These are phyloP conservation scores for Zarea fungicola DNA, from an alignment of 2,329 filamentous ascomycete species.

Conservation along the genomic window DNA sequence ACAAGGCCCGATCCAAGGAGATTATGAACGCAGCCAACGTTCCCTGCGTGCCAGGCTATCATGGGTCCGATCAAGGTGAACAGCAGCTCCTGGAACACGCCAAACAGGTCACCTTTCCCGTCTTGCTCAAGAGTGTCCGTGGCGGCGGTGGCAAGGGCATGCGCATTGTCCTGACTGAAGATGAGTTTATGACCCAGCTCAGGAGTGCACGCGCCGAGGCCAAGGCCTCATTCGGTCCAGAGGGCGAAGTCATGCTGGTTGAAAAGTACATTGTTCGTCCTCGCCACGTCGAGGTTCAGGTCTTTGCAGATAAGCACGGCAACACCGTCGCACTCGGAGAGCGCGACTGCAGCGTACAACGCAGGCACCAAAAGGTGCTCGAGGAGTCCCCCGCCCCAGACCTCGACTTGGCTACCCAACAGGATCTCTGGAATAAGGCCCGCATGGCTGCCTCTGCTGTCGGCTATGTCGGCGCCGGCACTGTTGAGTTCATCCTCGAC, in stretches of 20 bases:
- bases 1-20: conserved; percentile 89
- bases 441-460: conserved; percentile 66
- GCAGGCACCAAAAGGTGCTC: conserved; percentile 84
- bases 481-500: conserved; percentile 87
- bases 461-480: conserved; percentile 83
- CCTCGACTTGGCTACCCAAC: conserved; percentile 51
- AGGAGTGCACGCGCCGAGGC: conserved; percentile 71
- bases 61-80: conserved; percentile 75
- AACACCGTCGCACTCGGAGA: conserved; percentile 81
- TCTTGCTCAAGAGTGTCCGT: conserved; percentile 74
- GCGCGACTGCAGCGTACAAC: conserved; percentile 81
- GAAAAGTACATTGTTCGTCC: conserved; percentile 77
- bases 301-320: conserved; percentile 78
- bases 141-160: conserved; percentile 84
- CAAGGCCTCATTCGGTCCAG: conserved; percentile 72
- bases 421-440: conserved; percentile 62
- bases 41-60: conserved; percentile 93
- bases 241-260: conserved; percentile 74
- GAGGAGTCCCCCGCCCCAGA: conserved; percentile 81
- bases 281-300: conserved; percentile 83
- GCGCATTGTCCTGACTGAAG: conserved; percentile 63
- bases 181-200: conserved; percentile 66
- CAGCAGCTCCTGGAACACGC: conserved; percentile 61
- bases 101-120: conserved; percentile 61
- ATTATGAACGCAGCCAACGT: conserved; percentile 96